phyloP scores from a whole-genome alignment of 345 rosid genomes.

The Fremontodendron californicum region DNA sequence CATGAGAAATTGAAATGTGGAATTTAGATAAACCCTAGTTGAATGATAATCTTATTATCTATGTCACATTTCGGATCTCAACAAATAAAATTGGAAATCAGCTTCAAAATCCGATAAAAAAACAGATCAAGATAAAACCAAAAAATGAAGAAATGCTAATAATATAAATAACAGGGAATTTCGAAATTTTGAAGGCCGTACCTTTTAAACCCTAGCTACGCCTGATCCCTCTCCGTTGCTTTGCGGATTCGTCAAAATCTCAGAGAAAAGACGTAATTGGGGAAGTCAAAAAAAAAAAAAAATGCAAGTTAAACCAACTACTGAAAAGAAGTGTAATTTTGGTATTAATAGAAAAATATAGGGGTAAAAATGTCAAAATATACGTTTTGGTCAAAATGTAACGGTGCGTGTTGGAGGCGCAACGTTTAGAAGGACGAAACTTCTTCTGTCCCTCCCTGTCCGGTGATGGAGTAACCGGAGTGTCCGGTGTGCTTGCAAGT shows the following conservation, averaged over 20 bases:
- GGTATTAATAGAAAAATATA: neutral
- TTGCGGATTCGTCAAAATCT: neutral
- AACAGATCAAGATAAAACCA: neutral
- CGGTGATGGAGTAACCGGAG: constrained; percentile 54
- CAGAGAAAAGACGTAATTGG: neutral
- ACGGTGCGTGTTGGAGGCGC: neutral
- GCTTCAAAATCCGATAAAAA: neutral
- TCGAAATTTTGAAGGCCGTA: neutral
- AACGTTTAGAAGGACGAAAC: neutral
- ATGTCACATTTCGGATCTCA: neutral
- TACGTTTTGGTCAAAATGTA: neutral
- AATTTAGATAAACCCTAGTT: neutral
- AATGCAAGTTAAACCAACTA: neutral
- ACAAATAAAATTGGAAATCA: neutral
- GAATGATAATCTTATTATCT: neutral
- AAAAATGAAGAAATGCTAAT: neutral
- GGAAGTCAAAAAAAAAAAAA: no score
- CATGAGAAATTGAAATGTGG: neutral
- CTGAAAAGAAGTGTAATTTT: neutral
- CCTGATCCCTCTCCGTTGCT: constrained; percentile 5
- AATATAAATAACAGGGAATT: neutral
- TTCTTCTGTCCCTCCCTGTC: neutral
- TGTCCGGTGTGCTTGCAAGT: constrained; percentile 70
- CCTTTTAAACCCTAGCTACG: constrained; percentile 12
- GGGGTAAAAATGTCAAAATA: neutral